These are phyloP conservation scores for Globisporangium irregulare DNA, from an alignment of 352 stramenopile genomes.

Conservation along the genomic window DNA sequence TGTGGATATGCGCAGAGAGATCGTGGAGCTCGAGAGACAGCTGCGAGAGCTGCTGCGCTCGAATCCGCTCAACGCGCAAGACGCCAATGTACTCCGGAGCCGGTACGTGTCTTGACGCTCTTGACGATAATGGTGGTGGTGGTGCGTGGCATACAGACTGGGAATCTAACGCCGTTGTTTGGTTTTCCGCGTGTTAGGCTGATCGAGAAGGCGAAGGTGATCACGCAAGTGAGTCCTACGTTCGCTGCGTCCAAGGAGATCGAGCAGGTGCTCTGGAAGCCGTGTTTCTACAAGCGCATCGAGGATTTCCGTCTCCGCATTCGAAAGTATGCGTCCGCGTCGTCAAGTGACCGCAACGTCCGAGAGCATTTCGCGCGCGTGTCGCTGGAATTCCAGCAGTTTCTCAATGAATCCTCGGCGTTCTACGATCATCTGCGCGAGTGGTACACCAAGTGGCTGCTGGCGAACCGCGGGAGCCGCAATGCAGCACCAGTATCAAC, in stretches of 20 bases:
- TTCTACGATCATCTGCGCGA: slow-evolving; percentile 79
- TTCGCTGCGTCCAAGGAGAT: slow-evolving; percentile 70
- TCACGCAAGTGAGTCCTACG: slow-evolving; percentile 40
- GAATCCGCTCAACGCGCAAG: slow-evolving; percentile 57
- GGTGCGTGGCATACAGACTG: not conserved
- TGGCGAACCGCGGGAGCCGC: slow-evolving; percentile 37
- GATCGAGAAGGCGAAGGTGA: slow-evolving; percentile 43
- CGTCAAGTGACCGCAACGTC: slow-evolving; percentile 55
- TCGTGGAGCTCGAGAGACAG: slow-evolving; percentile 69
- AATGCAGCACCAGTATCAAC: slow-evolving; percentile 15
- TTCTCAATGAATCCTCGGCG: slow-evolving; percentile 47
- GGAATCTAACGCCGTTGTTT: not conserved
- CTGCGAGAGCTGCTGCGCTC: slow-evolving; percentile 65
- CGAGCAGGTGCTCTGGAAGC: slow-evolving; percentile 87
- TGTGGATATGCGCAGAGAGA: slow-evolving; percentile 38
- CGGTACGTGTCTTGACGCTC: slow-evolving; percentile 15
- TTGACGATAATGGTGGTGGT: not conserved
- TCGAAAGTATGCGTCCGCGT: slow-evolving; percentile 80
- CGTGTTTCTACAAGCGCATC: slow-evolving; percentile 90
- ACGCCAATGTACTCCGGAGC: slow-evolving; percentile 54
- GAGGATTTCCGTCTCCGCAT: slow-evolving; percentile 86
- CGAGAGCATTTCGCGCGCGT: slow-evolving; percentile 79
- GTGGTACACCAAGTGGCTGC: slow-evolving; percentile 46
- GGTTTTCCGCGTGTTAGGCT: slow-evolving; percentile 23
- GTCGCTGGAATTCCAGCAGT: slow-evolving; percentile 71